Base-by-base conservation (phyloP, 352 stramenopile genomes). In the Plasmopara muralis region DNA sequence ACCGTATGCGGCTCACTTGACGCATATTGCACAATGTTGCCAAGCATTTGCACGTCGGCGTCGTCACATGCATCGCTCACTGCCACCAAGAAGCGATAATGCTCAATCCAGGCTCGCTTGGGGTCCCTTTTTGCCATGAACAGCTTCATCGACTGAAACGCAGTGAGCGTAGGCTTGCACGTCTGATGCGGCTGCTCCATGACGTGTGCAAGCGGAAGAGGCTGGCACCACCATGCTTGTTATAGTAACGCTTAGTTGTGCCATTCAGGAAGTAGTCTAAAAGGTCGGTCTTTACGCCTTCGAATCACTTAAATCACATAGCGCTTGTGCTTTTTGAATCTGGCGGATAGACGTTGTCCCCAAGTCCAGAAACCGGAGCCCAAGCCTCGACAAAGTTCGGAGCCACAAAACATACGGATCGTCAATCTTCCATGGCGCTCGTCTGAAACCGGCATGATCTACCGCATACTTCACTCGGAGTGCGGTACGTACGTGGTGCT, bases 11-110 rank as follows among this genome's bases (percentile, higher is more conserved):
- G 41, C 25, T 46, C 41, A 30, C 9, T 9, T 9, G 41, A 46
- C 18, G 41, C 16, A 34, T 46, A 46, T 5, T 46, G 41, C 5
- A 43, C 39, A 28, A 43, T 28, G 39, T 43, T 43, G 15, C 29
- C 8, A 5, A 28, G 39, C 9, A 43, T 15, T 5, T 35, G 7
- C 31, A 12, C 10, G 31, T 35, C 10, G 10, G 31, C 30, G 9
- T n/a, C 38, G 5, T n/a, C 38, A 25, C 38, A 43, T n/a, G 8
- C 39, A 28, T 43, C 39, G 13, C 13, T 25, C 6, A 43, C 39
- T 2, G 39, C 39, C 9, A 43, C 39, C 14, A 43, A 28, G 39
- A 28, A 43, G 3, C 18, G 12, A 15, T 43, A 43, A 15, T 20
- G 9, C 39, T 43, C 39, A 6, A 15, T 7, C 39, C n/a, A 43